Base-by-base conservation (phyloP, 768 basidiomycete genomes). In the Tricholoma sp. region DNA sequence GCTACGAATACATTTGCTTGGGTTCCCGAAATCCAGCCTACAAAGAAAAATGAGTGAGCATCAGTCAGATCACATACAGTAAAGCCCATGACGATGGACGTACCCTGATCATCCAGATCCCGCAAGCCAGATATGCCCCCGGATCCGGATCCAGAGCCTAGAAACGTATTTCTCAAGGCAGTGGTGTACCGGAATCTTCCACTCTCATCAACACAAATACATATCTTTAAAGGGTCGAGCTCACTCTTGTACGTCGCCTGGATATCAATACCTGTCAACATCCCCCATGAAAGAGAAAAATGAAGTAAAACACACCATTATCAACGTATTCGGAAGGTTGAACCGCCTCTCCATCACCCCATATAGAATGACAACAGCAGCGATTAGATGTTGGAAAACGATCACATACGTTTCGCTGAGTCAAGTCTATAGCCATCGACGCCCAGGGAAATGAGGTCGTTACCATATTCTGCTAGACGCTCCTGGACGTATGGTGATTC, bases 231-330 rank as follows among this genome's bases (percentile, higher is more conserved):
- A 10, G 53, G 2, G 3, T 37, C 11, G 29, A 2, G 65, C 71
- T 41, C 37, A 78, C 84, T 88, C 86, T 71, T 87, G 84, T 2
- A 86, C 85, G 61, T 86, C 83, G 10, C 82, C 80, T 74, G 49
- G 10, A 20, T 24, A 41, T 24, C 24, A 4, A 24, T 24, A 24
- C 24, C 24, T 24, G 24, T 24, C 24, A 24, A 24, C 24, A 24
- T 24, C 24, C 24, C 24, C 24, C 49, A 32, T 51, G 29, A 47
- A 39, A 53, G 9, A 6, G 50, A 33, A 18, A 41, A 37, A 24
- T 11, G 12, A 15, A 44, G 32, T 3, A 52, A 32, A 3, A 65
- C 68, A 45, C 32, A 73, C 83, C 85, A 57, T 76, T 85, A 0
- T 63, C 64, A 7, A 71, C 70, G 62, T 88, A 89, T 61, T 85